Conservation (phyloP, 2,329 filamentous ascomycete genomes). For the Fusarium drepaniforme region DNA sequence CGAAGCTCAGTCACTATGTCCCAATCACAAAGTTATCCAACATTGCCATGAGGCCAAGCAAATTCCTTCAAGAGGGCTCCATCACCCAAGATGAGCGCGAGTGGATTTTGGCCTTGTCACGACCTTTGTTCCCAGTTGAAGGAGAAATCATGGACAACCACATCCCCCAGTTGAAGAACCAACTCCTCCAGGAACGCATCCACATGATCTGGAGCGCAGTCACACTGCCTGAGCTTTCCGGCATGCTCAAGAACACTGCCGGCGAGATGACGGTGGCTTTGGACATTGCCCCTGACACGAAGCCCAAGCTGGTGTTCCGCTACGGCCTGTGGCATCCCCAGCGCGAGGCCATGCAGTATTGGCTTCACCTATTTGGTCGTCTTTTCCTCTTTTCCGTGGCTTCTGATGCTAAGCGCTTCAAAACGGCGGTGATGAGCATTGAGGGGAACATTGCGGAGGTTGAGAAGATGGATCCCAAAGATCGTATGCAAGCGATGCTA, state of each 20-base stretch:
- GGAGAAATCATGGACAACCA: slow-evolving; percentile 8
- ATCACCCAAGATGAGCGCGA: neutral
- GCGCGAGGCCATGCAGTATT: slow-evolving; percentile 23
- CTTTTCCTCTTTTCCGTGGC: slow-evolving; percentile 20
- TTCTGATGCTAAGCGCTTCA: slow-evolving; percentile 8
- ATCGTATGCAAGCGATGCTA: slow-evolving; percentile 23
- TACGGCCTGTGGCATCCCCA: slow-evolving; percentile 32
- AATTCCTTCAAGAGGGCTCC: neutral
- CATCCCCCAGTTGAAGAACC: slow-evolving; percentile 17
- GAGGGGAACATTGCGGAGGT: neutral
- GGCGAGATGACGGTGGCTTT: slow-evolving; percentile 25
- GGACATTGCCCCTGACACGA: neutral
- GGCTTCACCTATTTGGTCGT: slow-evolving; percentile 27
- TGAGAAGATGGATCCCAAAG: slow-evolving; percentile 7
- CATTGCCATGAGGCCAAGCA: slow-evolving; percentile 11
- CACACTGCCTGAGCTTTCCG: slow-evolving; percentile 13
- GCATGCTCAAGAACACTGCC: slow-evolving; percentile 2
- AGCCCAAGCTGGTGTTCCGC: slow-evolving; percentile 19
- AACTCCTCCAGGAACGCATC: slow-evolving; percentile 23
- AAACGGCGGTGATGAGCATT: neutral
- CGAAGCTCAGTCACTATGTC: slow-evolving; percentile 1
- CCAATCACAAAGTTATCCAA: slow-evolving; percentile 22
- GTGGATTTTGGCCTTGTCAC: slow-evolving; percentile 3
- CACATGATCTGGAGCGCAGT: slow-evolving; percentile 26
- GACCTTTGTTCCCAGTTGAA: neutral